A percentile compares a stretch with the other conserved stretches of the same genome.
These are phyloP conservation scores for Phaeosphaeria sp. DNA, from an alignment of 2,329 filamentous ascomycete species.

Conservation along the genomic window DNA sequence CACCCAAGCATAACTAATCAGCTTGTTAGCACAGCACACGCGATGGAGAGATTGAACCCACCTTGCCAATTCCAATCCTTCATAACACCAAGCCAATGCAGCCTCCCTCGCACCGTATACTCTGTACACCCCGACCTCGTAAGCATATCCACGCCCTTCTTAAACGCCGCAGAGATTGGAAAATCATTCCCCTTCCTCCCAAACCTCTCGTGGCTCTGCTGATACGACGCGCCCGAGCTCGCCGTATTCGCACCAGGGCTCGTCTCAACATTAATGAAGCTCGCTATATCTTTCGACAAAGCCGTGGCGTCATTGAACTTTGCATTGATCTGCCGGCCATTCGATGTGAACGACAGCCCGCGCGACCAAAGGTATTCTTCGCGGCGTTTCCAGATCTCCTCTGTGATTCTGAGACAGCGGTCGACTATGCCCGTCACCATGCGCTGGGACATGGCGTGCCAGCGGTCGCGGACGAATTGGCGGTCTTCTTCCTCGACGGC, in stretches of 20 bases:
- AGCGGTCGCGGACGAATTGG: slow-evolving; percentile 67
- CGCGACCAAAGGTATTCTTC: slow-evolving; percentile 57
- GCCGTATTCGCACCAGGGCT: slow-evolving; percentile 10
- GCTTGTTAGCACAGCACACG: neutral
- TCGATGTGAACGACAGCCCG: slow-evolving; percentile 8
- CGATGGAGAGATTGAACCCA: slow-evolving; percentile 47
- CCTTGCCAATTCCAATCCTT: slow-evolving; percentile 73
- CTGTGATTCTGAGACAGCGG: slow-evolving; percentile 66
- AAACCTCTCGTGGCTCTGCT: neutral
- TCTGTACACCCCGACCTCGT: slow-evolving; percentile 61
- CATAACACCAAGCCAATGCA: slow-evolving; percentile 75
- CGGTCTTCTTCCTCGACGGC: slow-evolving; percentile 65
- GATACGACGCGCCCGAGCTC: neutral
- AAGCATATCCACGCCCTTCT: slow-evolving; percentile 33
- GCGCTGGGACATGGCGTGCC: slow-evolving; percentile 64
- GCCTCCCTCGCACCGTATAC: slow-evolving; percentile 66
- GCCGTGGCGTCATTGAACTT: slow-evolving; percentile 1
- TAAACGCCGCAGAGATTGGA: slow-evolving; percentile 45
- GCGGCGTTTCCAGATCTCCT: slow-evolving; percentile 71
- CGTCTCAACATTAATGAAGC: slow-evolving; percentile 11
- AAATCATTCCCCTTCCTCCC: slow-evolving; percentile 20
- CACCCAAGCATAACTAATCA: slow-evolving; percentile 7
- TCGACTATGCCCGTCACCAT: slow-evolving; percentile 71
- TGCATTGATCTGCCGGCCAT: slow-evolving; percentile 8
- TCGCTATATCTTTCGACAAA: slow-evolving; percentile 13